A percentile compares a stretch with the other conserved stretches of the same genome.
phyloP scores from a whole-genome alignment of 1,284 basidiomycete species.

The Pseudozyma hubeiensis region DNA sequence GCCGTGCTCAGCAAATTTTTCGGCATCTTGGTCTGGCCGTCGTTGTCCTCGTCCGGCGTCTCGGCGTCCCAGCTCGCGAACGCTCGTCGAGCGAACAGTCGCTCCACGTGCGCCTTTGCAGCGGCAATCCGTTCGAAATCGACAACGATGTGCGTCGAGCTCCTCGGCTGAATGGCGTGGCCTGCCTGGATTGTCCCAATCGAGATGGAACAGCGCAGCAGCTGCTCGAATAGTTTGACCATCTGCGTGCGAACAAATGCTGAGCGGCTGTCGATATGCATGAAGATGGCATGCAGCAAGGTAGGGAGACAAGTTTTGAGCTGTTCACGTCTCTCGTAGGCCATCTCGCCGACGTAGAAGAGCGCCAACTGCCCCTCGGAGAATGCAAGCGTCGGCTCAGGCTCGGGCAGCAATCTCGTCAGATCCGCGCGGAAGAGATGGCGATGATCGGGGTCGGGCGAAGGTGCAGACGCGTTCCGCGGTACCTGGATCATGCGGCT shows the following conservation, averaged over 20 bases:
- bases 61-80: conserved; percentile 40
- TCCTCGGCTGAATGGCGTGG: conserved; percentile 8
- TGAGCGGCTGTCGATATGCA: conserved; percentile 83
- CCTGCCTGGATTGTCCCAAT: conserved; percentile 14
- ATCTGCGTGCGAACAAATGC: conserved; percentile 79
- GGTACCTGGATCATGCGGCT: conserved; percentile 80
- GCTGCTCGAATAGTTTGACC: conserved; percentile 74
- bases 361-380: conserved; percentile 88
- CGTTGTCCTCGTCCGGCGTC: conserved; percentile 27
- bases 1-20: conserved; percentile 34
- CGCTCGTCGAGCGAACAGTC: conserved; percentile 28
- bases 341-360: conserved; percentile 84
- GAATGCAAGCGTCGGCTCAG: conserved; percentile 67
- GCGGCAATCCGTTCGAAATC: conserved; percentile 19
- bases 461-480: conserved; percentile 72
- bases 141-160: conserved; percentile 14
- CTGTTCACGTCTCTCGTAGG: conserved; percentile 83
- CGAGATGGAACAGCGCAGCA: conserved; percentile 53
- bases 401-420: conserved; percentile 38
- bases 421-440: conserved; percentile 61
- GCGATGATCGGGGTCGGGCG: conserved; percentile 65
- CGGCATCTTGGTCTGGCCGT: conserved; percentile 34
- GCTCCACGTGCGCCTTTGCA: conserved; percentile 42
- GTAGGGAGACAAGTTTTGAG: conserved; percentile 78
- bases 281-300: conserved; percentile 83